These are phyloP conservation scores for Elymus sibiricus DNA, from an alignment of 176 grass and related monocot genomes.

Conservation along the genomic window DNA sequence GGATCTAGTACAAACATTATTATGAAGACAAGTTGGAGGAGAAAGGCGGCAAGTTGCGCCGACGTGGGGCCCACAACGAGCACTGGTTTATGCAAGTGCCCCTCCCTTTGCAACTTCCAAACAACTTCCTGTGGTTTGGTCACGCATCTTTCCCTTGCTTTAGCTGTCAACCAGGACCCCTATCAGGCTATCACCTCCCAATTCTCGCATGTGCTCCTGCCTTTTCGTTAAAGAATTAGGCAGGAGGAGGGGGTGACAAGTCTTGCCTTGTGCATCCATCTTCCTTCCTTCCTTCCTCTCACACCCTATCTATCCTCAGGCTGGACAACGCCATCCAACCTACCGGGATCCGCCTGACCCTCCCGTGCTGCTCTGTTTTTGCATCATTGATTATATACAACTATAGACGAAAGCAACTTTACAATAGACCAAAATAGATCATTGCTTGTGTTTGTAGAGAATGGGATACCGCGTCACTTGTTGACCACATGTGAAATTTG, in stretches of 20 bases:
- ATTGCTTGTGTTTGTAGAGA: not conserved
- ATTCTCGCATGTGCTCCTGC: slow-evolving; percentile 45
- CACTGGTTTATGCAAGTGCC: too few species aligned
- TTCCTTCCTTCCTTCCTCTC: not conserved
- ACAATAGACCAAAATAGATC: not conserved
- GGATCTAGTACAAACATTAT: not conserved
- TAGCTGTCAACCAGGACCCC: slow-evolving; percentile 28
- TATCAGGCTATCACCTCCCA: not conserved
- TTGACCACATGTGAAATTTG: not conserved
- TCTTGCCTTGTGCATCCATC: slow-evolving; percentile 24
- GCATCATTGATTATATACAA: not conserved
- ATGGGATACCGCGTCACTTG: not conserved
- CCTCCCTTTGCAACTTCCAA: slow-evolving; percentile 22
- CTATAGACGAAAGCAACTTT: not conserved
- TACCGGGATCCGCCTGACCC: slow-evolving; percentile 10
- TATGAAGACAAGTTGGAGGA: slow-evolving; percentile 11
- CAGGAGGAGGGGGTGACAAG: not conserved
- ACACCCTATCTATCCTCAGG: slow-evolving; percentile 11
- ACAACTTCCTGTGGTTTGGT: slow-evolving; percentile 34
- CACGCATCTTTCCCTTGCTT: slow-evolving; percentile 20
- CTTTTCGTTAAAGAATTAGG: slow-evolving; percentile 62
- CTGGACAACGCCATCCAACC: slow-evolving; percentile 28
- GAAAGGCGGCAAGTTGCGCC: slow-evolving; percentile 15
- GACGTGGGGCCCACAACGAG: slow-evolving; percentile 4
- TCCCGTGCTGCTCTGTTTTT: slow-evolving; percentile 15